Evolutionary conservation across 805 yeast genomes (phyloP), one percentile per base, ranked within the genome.

Genomic region (Zygosaccharomyces bisporus): DNA sequence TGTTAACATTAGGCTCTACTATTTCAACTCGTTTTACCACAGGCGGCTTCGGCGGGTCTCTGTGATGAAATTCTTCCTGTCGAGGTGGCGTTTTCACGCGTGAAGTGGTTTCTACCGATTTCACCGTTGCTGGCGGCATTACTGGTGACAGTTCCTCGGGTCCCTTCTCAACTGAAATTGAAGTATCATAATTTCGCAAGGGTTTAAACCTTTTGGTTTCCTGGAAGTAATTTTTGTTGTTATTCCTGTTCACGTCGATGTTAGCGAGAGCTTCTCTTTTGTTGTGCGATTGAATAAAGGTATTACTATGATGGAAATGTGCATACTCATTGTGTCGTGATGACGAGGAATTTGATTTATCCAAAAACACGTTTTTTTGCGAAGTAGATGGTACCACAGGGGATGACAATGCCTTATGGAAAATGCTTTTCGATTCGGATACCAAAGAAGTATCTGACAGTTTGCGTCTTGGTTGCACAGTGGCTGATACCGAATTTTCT

Each of bases 221-320:
- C 18, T 33, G 50, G 21, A 32, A 25, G 16, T 33, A 27, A 25
- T 36, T 43, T 19, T 41, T 42, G 30, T 34, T 34, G 14, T 37
- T 37, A 17, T 34, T 46, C 25, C 54, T 51, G 50, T 63, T 63
- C 13, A 59, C 43, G 46, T 57, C 56, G 4, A 61, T 51, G 44
- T 43, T 54, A 38, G 60, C 47, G 40, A 62, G 54, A 13, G 59
- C 64, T 43, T 60, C 65, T 42, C 67, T 48, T 49, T 58, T 39
- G 39, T 30, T 29, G 27, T 36, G 39, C 25, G 53, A 21, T 31
- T 37, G 31, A 27, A 34, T 32, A 23, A 39, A 39, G 45, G 45
- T 47, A 32, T 43, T 44, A 25, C 21, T 37, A 6, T 39, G 32
- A 17, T 27, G 34, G 25, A 20, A 33, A 17, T 34, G 16, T 17